Evolutionary conservation across 148 eudicot genomes (phyloP), one percentile per base, ranked within the genome.

Genomic region (Camellia lanceoleosa): DNA sequence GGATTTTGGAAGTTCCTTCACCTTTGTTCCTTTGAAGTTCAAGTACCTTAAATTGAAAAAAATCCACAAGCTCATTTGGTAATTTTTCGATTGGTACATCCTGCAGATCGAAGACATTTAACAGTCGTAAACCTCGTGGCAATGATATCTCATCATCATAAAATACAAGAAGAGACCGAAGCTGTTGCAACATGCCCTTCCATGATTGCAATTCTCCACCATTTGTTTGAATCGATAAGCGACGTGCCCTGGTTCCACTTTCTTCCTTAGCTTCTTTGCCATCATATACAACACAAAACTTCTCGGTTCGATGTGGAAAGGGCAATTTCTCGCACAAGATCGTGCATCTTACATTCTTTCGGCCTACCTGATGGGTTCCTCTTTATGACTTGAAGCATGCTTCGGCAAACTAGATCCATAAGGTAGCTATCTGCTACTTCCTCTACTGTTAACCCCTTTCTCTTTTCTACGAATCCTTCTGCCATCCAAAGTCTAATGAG

Each of bases 61-160:
- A 38, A 47, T 62, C 54, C 64, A 12, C 73, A 69, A 73, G 62
- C 58, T 18, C 61, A 64, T 80, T 63, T 18, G 82, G 82, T 7
- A 80, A n/a, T 9, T 47, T 23, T 61, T 73, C 41, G 3, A 68
- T 30, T 30, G 38, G 38, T 30, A 30, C 38, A 30, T 30, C 38
- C 38, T 30, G 38, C 38, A 30, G 38, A 30, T 30, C 38, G 38
- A 30, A 30, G 1, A 30, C 38, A 1, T 30, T 30, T 30, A 30
- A 30, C 38, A 30, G 38, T 30, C 38, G 38, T 30, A 30, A 30
- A 0, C 38, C 38, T 30, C 38, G 38, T 30, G 38, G 38, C 38
- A 30, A 30, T 30, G 38, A 30, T 30, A 30, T 30, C 38, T 30
- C 38, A 30, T 30, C 38, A 0, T 30, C 38, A 30, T 30, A 30